These are phyloP conservation scores for Tricharina praecox DNA, from an alignment of 495 filamentous ascomycete species.

Conservation along the genomic window DNA sequence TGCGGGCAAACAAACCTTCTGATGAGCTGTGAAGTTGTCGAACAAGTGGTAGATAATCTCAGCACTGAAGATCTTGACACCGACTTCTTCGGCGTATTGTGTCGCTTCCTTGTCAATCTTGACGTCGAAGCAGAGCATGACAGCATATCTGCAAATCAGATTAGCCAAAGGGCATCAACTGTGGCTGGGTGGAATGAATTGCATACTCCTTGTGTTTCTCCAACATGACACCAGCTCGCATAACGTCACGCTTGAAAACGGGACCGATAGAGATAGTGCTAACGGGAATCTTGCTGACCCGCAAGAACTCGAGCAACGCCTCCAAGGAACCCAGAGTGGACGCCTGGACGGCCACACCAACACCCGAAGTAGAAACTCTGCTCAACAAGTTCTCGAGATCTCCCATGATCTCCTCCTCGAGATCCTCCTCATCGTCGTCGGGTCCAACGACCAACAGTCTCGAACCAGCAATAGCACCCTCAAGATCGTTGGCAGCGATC, in stretches of 20 bases:
- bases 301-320: conserved; percentile 89
- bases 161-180: not conserved
- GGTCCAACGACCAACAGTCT: conserved; percentile 82
- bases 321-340: conserved; percentile 96
- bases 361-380: conserved; percentile 74
- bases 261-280: conserved; percentile 95
- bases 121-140: conserved; percentile 99
- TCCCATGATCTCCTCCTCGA: conserved; percentile 90
- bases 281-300: conserved; percentile 86
- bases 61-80: conserved; percentile 95
- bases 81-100: conserved; percentile 78
- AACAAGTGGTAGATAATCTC: conserved; percentile 99
- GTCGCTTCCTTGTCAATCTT: conserved; percentile 96
- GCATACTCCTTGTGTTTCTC: conserved; percentile 80
- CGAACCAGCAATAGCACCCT: conserved; percentile 92
- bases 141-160: conserved; percentile 34
- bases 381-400: conserved; percentile 83
- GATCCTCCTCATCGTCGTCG: conserved; percentile 89
- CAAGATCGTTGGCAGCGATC: conserved; percentile 90
- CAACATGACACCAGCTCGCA: conserved; percentile 90
- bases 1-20: conserved; percentile 33
- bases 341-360: conserved; percentile 91
- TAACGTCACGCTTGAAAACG: conserved; percentile 95
- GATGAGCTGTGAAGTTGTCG: conserved; percentile 87
- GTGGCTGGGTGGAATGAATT: not conserved